Evolutionary conservation across 2,329 filamentous ascomycete species (phyloP), one percentile per base, ranked within the genome.

Genomic region (Diplodia scrobiculata): DNA sequence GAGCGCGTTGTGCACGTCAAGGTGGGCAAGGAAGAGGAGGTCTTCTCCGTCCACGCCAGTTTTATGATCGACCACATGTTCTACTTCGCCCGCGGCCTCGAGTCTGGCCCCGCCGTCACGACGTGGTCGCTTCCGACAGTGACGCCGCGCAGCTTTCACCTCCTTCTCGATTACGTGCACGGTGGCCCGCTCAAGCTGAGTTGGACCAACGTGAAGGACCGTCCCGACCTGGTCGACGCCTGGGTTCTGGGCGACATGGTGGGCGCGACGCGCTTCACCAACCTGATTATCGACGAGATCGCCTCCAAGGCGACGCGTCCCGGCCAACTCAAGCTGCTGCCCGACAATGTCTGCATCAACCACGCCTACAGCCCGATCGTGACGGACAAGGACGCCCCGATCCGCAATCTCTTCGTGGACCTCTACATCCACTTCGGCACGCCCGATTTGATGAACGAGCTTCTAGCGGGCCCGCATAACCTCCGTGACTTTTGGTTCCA

Each of bases 381-480:
- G 5, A 54, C 50, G 5, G 48, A 64, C 10, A 21, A 27, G 7
- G 17, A 21, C 34, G 17, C 51, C 1, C n/a, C 51, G 9, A 10
- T 64, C 3, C 62, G 62, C 50, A 14, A 7, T 34, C 32, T 64
- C 32, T 45, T 53, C 38, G 48, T 21, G 21, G 62, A 64, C 50
- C 51, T 52, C 9, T 64, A 64, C 62, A 13, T 47, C 48, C 60
- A 63, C 48, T 52, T 63, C 13, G 60, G 45, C 34, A 34, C 19
- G 5, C 38, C 38, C 3, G 60, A 53, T 27, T 13, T 21, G 2
- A 19, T 41, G 21, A 52, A 52, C 32, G 21, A 11, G 27, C 29
- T 52, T 1, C 6, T 63, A 4, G 14, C 9, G 0, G 60, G 50
- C 21, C 19, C 29, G 1, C 11, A 52, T 25, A 63, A n/a, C 1